Conservation (phyloP, 2,329 filamentous ascomycete species). For the Aspergillus quadricinctus region DNA sequence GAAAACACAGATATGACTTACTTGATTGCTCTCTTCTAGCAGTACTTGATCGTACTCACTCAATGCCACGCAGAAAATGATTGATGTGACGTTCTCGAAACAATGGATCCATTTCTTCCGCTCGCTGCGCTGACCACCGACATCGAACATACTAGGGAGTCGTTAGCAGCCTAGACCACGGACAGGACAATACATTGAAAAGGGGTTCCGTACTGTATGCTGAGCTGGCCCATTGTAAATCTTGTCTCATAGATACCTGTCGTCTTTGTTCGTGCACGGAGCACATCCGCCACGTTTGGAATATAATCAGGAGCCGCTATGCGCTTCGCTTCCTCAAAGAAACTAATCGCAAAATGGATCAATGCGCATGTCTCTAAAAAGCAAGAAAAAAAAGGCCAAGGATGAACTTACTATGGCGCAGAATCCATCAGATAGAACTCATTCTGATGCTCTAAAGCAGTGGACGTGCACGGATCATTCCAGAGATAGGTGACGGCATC, state of each 20-base stretch:
- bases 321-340: slow-evolving; percentile 87
- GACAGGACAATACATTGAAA: slow-evolving; percentile 1
- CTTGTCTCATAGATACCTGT: slow-evolving; percentile 98
- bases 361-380: slow-evolving; percentile 18
- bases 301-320: slow-evolving; percentile 84
- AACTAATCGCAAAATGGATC: slow-evolving; percentile 53
- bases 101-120: slow-evolving; percentile 99
- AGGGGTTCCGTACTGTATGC: slow-evolving; percentile 78
- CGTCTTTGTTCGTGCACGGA: slow-evolving; percentile 94
- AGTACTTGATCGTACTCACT: slow-evolving; percentile 98
- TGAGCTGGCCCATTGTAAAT: slow-evolving; percentile 97
- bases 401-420: slow-evolving; percentile 76
- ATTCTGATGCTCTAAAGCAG: slow-evolving; percentile 86
- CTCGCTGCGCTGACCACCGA: slow-evolving; percentile 93
- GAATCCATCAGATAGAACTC: slow-evolving; percentile 99
- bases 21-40: slow-evolving; percentile 94
- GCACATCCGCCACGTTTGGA: slow-evolving; percentile 88
- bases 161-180: slow-evolving; percentile 17
- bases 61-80: slow-evolving; percentile 97
- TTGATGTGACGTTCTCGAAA: slow-evolving; percentile 98
- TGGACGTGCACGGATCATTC: slow-evolving; percentile 79
- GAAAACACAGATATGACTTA: slow-evolving; percentile 43
- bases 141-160: slow-evolving; percentile 85
- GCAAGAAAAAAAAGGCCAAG: not conserved
- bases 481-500: slow-evolving; percentile 81